Evolutionary conservation across 768 basidiomycete genomes (phyloP), one percentile per base, ranked within the genome.

Genomic region (Inosperma sp.): DNA sequence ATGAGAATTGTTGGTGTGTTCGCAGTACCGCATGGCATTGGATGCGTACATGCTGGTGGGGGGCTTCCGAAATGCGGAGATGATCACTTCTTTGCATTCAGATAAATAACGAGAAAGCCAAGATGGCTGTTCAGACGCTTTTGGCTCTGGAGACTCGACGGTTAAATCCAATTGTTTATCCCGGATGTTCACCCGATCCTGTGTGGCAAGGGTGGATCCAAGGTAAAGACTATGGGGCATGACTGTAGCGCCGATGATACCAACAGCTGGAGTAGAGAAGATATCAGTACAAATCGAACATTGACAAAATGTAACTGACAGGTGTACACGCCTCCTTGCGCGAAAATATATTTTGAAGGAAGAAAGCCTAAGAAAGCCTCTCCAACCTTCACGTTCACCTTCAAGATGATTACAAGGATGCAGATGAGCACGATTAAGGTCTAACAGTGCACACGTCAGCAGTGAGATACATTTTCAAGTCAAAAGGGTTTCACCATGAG

Each of bases 201-300:
- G 88, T 0, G 89, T 92, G 2, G 91, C 85, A 4, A 96, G 79
- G 25, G 82, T 80, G 3, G 89, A 91, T 5, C 93, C 93, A 13
- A 96, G 74, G 72, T 88, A 93, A n/a, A 96, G 73, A 52, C 85
- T 86, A 65, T 94, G 93, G 0, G 93, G 93, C 93, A 94, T 94
- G 52, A 93, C 84, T 3, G 91, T 96, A 1, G 91, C 90, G 25
- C 87, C 85, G 1, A 88, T 61, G 43, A 90, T 83, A 30, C 86
- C 86, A 48, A 87, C 80, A 25, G 83, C 82, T 83, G 53, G 34
- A 52, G 26, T n/a, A n/a, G 22, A 40, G 37, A 23, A 29, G 30
- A 33, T 21, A 44, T 25, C 21, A 54, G 35, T 49, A 25, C 16
- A 29, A 9, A 44, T 13, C 17, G 21, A 21, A 19, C 9, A 27